These are phyloP conservation scores for Piromyces sp. DNA, from an alignment of 192 early-diverging fungal genomes.

Conservation along the genomic window DNA sequence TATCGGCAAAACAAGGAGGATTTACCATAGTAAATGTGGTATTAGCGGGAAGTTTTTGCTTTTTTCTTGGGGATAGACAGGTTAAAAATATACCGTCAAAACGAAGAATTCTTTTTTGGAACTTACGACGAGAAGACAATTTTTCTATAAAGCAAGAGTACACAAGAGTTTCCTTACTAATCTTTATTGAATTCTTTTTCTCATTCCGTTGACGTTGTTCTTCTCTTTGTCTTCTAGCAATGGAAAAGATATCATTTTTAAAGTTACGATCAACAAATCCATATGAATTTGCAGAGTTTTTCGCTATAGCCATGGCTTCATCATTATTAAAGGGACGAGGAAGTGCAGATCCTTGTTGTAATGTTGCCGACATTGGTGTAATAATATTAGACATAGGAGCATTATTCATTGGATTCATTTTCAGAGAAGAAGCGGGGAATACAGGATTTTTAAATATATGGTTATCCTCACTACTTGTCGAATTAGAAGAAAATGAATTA, in stretches of 20 bases:
- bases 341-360: too few species aligned
- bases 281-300: neutral
- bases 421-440: too few species aligned
- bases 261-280: neutral
- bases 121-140: neutral
- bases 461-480: too few species aligned
- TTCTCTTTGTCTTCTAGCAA: neutral
- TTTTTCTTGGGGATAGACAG: neutral
- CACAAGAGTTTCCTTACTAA: neutral
- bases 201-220: neutral
- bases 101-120: neutral
- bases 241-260: neutral
- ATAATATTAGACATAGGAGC: too few species aligned
- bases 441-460: too few species aligned
- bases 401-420: too few species aligned
- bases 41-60: neutral
- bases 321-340: neutral
- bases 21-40: neutral
- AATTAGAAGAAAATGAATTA: too few species aligned
- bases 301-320: neutral
- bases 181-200: neutral
- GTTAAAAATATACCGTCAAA: neutral
- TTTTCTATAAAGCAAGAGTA: neutral
- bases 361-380: too few species aligned
- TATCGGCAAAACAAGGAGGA: neutral